Percentiles rank a stretch among this genome's conserved stretches.
phyloP scores from a whole-genome alignment of 2,329 filamentous ascomycete species.

The Monilinia fructicola region DNA sequence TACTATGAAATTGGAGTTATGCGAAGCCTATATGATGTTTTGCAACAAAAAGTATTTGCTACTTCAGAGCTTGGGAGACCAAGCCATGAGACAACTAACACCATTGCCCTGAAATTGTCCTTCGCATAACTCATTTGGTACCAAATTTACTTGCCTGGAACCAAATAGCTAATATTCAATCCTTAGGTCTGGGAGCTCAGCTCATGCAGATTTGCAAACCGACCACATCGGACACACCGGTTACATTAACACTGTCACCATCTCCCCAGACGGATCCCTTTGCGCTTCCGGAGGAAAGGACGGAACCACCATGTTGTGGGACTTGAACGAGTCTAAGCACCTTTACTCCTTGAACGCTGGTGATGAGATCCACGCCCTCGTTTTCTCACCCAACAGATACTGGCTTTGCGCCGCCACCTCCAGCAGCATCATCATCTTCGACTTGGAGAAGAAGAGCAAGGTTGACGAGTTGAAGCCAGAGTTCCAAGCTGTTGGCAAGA shows the following conservation, averaged over 20 bases:
- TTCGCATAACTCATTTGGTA: conserved; percentile 30
- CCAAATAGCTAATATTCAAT: conserved; percentile 29
- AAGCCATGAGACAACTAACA: conserved; percentile 98
- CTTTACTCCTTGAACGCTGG: conserved; percentile 99
- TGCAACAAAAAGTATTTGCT: conserved; percentile 98
- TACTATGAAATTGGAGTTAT: conserved; percentile 28
- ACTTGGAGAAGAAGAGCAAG: conserved; percentile 99
- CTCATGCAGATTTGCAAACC: conserved; percentile 98
- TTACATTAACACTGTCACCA: conserved; percentile 99
- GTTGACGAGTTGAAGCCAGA: conserved; percentile 99
- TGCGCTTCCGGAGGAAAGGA: conserved; percentile 99
- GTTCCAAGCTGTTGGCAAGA: conserved; percentile 94
- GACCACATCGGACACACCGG: conserved; percentile 99
- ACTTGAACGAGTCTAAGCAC: conserved; percentile 99
- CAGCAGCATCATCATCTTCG: conserved; percentile 99
- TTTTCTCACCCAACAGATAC: conserved; percentile 99
- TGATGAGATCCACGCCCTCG: conserved; percentile 99
- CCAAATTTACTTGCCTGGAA: conserved; percentile 11
- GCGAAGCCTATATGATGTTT: conserved; percentile 75
- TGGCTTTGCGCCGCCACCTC: conserved; percentile 99
- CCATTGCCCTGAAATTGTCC: conserved; percentile 72
- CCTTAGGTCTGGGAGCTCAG: conserved; percentile 96
- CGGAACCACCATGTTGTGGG: conserved; percentile 99
- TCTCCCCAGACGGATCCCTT: conserved; percentile 98
- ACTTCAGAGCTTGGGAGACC: conserved; percentile 91